phyloP scores from a whole-genome alignment of 305 asterid genomes.

The Fraxinus angustifolia region DNA sequence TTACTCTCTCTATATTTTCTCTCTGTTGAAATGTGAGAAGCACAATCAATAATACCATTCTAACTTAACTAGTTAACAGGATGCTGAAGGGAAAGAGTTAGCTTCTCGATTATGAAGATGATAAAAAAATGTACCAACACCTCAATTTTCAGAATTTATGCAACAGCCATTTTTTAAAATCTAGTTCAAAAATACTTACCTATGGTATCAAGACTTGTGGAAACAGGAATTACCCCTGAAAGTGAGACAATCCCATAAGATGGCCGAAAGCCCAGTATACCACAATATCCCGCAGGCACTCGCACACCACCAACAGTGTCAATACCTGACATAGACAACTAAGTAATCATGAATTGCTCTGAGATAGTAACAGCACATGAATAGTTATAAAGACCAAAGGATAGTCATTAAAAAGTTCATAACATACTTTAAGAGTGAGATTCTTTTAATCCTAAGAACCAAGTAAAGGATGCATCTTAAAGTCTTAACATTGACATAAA shows the following conservation, averaged over 20 bases:
- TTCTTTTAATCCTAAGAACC: not conserved
- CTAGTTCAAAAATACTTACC: slow-evolving; percentile 45
- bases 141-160: slow-evolving; percentile 3
- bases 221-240: slow-evolving; percentile 70
- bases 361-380: not conserved
- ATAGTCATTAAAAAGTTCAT: not conserved
- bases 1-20: not conserved
- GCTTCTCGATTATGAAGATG: not conserved
- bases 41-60: not conserved
- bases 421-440: not conserved
- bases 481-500: not conserved
- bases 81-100: slow-evolving; percentile 7
- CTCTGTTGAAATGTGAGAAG: not conserved
- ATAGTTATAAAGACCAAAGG: not conserved
- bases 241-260: slow-evolving; percentile 75
- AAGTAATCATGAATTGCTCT: slow-evolving; percentile 10
- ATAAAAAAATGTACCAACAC: not conserved
- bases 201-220: slow-evolving; percentile 81
- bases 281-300: slow-evolving; percentile 93
- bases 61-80: not conserved
- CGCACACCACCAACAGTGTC: slow-evolving; percentile 97
- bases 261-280: slow-evolving; percentile 83
- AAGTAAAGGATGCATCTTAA: not conserved
- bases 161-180: not conserved
- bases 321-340: slow-evolving; percentile 52